phyloP scores from a whole-genome alignment of 495 filamentous ascomycete species.

The Penicillium lividum region DNA sequence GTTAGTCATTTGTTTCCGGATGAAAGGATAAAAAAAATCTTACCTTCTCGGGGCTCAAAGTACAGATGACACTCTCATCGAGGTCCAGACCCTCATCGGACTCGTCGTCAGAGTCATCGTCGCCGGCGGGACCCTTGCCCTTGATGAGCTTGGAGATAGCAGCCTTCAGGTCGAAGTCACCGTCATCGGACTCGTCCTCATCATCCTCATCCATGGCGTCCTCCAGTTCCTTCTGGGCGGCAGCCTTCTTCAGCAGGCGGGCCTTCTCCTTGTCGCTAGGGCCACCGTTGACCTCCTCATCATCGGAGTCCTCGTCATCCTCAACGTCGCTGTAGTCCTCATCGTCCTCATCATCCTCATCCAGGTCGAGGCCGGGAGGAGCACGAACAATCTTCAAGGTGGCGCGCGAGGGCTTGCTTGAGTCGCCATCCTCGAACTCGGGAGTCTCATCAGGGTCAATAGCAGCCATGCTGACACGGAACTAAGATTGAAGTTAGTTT shows the following conservation, averaged over 20 bases:
- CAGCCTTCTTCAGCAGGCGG: slow-evolving; percentile 75
- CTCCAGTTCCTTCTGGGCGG: slow-evolving; percentile 65
- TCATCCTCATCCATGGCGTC: slow-evolving; percentile 62
- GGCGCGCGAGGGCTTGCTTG: slow-evolving; percentile 65
- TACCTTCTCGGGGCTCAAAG: slow-evolving; percentile 82
- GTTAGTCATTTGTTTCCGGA: slow-evolving; percentile 9
- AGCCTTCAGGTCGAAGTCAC: slow-evolving; percentile 61
- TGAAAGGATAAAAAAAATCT: slow-evolving; percentile 16
- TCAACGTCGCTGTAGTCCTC: slow-evolving; percentile 61
- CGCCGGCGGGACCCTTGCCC: slow-evolving; percentile 76
- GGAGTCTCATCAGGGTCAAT: slow-evolving; percentile 83
- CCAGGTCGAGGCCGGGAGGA: slow-evolving; percentile 51
- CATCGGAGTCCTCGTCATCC: slow-evolving; percentile 64
- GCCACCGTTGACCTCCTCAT: slow-evolving; percentile 76
- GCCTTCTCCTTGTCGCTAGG: slow-evolving; percentile 87
- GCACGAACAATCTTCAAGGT: slow-evolving; percentile 88
- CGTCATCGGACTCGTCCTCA: slow-evolving; percentile 51
- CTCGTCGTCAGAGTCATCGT: slow-evolving; percentile 64
- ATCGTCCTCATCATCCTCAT: slow-evolving; percentile 57
- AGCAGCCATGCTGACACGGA: slow-evolving; percentile 97
- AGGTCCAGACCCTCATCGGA: slow-evolving; percentile 66
- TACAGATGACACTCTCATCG: slow-evolving; percentile 91
- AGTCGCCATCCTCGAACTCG: slow-evolving; percentile 62
- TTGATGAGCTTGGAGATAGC: slow-evolving; percentile 66
- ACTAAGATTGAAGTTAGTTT: slow-evolving; percentile 50